Evolutionary conservation across 805 yeast species (phyloP), one percentile per base, ranked within the genome.

Genomic region (Metschnikowia anglica): DNA sequence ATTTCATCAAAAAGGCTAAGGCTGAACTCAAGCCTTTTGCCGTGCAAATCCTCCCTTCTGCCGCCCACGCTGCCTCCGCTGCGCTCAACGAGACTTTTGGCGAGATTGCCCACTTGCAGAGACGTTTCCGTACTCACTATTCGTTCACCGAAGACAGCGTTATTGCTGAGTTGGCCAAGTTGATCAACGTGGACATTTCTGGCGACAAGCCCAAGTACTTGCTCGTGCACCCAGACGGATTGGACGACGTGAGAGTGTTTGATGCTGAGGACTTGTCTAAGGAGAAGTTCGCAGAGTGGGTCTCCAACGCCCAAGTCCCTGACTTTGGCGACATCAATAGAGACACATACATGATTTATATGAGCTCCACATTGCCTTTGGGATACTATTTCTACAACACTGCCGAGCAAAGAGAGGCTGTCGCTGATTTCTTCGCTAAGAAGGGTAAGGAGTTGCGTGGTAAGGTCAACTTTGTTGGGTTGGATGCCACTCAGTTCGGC

Each of bases 271-370:
- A 61, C 41, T 32, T 46, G 18, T 28, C 46, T 17, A 41, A 44
- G 29, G 71, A 62, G 29, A 18, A 62, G 15, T 65, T 85, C 52
- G 52, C 57, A 34, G 62, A 66, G 26, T 84, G 83, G 60, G 67
- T 82, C 53, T 64, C 67, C 41, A 63, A 68, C 52, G 93, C 89
- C 70, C 66, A 83, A 37, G 76, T 85, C 62, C 97, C 97, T 44
- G 74, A 78, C 57, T 83, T 90, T 56, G 96, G 95, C 59, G 97
- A 90, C 67, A 80, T 91, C 52, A 81, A 80, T 58, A 89, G 93
- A 52, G 73, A 78, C 40, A 83, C 93, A 51, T 93, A 84, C 76
- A 71, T 76, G 66, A 61, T 73, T 31, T 93, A 90, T 74, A 80
- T 87, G 76, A 68, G 74, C 43, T 70, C 89, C 46, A 76, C 80